phyloP scores from a whole-genome alignment of 768 basidiomycete genomes.

The Termitomyces sp. region DNA sequence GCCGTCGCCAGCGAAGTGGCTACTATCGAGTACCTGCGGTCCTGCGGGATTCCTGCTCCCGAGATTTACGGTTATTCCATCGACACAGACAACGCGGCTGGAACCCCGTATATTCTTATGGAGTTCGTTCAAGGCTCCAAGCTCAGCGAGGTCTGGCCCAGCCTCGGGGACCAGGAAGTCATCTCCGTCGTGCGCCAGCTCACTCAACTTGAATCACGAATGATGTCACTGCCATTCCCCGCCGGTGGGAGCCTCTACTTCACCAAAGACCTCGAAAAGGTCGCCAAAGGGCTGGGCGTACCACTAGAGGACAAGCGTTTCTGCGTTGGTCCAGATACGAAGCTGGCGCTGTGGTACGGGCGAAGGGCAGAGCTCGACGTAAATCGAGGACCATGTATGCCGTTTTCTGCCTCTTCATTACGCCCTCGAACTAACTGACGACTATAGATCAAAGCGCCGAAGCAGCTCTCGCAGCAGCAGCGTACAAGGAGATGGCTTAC shows the following conservation, averaged over 20 bases:
- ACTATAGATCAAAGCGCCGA: conserved; percentile 43
- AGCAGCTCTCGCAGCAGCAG: conserved; percentile 30
- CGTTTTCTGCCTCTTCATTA: not conserved
- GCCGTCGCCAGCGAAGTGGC: not conserved
- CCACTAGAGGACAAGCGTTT: not conserved
- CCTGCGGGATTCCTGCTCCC: not conserved
- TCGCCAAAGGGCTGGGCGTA: not conserved
- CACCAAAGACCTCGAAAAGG: conserved; percentile 4
- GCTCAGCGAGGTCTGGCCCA: not conserved
- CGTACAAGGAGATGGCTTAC: conserved; percentile 38
- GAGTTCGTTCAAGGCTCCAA: not conserved
- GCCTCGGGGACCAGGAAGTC: conserved; percentile 34
- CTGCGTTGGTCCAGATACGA: not conserved
- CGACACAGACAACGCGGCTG: not conserved
- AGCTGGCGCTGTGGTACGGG: not conserved
- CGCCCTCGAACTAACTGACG: conserved; percentile 19
- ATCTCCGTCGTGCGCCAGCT: conserved; percentile 42
- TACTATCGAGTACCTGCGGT: not conserved
- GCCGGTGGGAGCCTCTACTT: conserved; percentile 22
- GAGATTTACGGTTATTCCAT: not conserved
- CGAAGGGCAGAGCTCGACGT: not conserved
- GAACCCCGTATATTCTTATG: not conserved
- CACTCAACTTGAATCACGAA: conserved; percentile 41
- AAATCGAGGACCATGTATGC: not conserved
- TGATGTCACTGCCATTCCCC: conserved; percentile 49